phyloP scores from a whole-genome alignment of 2,329 filamentous ascomycete species.

The Diaporthe citrichinensis region DNA sequence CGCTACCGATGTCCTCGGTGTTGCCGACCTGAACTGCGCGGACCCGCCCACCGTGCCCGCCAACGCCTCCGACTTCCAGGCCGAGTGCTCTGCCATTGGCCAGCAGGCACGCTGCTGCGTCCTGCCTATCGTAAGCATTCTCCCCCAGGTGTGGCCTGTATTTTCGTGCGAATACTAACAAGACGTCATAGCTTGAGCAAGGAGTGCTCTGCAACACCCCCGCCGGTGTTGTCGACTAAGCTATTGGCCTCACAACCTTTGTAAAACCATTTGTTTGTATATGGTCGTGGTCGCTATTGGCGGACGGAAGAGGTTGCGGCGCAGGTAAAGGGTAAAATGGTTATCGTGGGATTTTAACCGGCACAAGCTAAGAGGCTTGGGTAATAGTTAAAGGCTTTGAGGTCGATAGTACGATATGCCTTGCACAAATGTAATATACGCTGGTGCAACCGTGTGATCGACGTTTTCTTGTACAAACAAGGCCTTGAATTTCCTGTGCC shows the following conservation, averaged over 20 bases:
- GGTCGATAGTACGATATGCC: not conserved
- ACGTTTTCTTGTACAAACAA: too few relatives aligned
- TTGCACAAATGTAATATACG: not conserved
- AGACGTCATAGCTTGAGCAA: conserved; percentile 49
- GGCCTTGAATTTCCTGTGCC: too few relatives aligned
- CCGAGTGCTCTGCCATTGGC: conserved; percentile 62
- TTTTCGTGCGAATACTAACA: conserved; percentile 22
- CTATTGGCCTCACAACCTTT: too few relatives aligned
- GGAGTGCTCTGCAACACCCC: conserved; percentile 52
- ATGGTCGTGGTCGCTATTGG: not conserved
- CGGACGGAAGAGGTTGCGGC: too few relatives aligned
- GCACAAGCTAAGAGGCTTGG: not conserved
- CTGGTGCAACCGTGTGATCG: too few relatives aligned
- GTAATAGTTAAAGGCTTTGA: not conserved
- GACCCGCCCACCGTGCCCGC: conserved; percentile 45
- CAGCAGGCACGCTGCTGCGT: conserved; percentile 72
- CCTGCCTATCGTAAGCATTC: conserved; percentile 59
- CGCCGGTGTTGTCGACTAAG: conserved; percentile 47
- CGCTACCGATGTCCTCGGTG: conserved; percentile 71
- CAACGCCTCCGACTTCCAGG: conserved; percentile 46
- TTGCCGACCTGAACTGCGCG: conserved; percentile 70
- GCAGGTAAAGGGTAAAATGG: not conserved
- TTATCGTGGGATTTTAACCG: too few relatives aligned
- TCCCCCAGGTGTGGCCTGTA: too few relatives aligned
- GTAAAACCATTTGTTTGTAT: not conserved